Base-by-base conservation (phyloP, 2,329 filamentous ascomycete species). In the Cercospora sesami region DNA sequence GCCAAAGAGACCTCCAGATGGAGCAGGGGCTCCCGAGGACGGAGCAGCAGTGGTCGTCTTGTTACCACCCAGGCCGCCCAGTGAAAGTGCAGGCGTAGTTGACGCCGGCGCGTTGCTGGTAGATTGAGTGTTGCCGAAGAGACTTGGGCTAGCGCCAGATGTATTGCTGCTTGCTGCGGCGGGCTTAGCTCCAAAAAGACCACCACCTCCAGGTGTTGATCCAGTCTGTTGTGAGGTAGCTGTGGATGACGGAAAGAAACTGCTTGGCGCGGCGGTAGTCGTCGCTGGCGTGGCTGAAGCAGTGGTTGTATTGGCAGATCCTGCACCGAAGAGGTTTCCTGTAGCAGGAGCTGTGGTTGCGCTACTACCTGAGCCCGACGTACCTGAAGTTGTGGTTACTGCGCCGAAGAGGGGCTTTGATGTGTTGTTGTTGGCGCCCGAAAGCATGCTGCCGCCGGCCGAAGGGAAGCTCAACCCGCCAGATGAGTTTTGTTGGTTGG, bases 121-220 rank as follows among this genome's bases (percentile, higher is more conserved):
- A 53, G 65, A 48, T 53, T 63, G 64, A 28, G 64, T 48, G 39
- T 42, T 65, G 39, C 64, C 64, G 57, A 67, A 67, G 10, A 69
- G 33, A 58, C 51, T 65, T 26, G 65, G 55, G 30, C 63, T 58
- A 33, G 66, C 51, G 39, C 62, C 45, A 10, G 66, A 55, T 12
- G 62, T 39, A 21, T 28, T 42, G 51, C 57, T 65, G 14, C 53
- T 39, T 18, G 45, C 23, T 39, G 64, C 36, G 5, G 66, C 23
- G 33, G 57, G 58, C 1, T 60, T 67, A 6, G 60, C 39, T n/a
- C 60, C 60, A 9, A 66, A 62, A 12, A 39, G 53, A 16, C 59
- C 60, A n/a, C 36, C 21, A 21, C 66, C 21, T 36, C 39, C 33
- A 33, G 45, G 21, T 10, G 53, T 36, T 18, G 48, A 57, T 48